Base-by-base conservation (phyloP, 73 alveolate species). In the Paramecium biaurelia region DNA sequence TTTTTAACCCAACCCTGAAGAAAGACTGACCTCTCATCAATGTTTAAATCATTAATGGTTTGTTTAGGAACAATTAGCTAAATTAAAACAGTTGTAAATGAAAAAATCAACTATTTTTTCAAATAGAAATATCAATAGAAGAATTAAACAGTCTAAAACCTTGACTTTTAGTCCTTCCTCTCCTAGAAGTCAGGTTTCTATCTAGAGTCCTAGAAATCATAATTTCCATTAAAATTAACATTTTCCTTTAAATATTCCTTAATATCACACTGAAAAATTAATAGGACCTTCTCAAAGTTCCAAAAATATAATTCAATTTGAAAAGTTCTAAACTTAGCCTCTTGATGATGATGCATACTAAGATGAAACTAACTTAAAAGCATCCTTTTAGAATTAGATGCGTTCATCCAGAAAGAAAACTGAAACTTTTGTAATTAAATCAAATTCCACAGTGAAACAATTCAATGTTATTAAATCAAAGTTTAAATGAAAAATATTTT, bases 91-190 rank as follows among this genome's bases (percentile, higher is more conserved):
- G 28, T 2, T 63, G 45, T 32, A 21, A 63, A 63, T 63, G 47
- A 63, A 63, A 32, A 63, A 24, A 7, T 49, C 49, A 26, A 5
- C 45, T 30, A 23, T 2, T 23, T 26, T 63, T 4, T 24, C 4
- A 32, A 63, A 63, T 12, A 26, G 28, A 63, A 11, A 30, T 26
- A 26, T 63, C 11, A 41, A 38, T 30, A 63, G 84, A 63, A 63
- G 84, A 63, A 63, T 63, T 15, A 63, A 63, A 63, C 28, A 63
- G 28, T 26, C 84, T 30, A 63, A 63, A 24, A 63, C 84, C 20
- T 63, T 30, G 84, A 63, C 84, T 24, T 63, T 63, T 12, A 63
- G 84, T 26, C 15, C 84, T 63, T 63, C 84, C 84, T 63, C 84
- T 30, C 84, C 84, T 63, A 63, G 84, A 63, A 63, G 84, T 63